Percentiles rank a stretch among this genome's conserved stretches.
Conservation (phyloP, 306 rosid species). For the Coriaria nepalensis region DNA sequence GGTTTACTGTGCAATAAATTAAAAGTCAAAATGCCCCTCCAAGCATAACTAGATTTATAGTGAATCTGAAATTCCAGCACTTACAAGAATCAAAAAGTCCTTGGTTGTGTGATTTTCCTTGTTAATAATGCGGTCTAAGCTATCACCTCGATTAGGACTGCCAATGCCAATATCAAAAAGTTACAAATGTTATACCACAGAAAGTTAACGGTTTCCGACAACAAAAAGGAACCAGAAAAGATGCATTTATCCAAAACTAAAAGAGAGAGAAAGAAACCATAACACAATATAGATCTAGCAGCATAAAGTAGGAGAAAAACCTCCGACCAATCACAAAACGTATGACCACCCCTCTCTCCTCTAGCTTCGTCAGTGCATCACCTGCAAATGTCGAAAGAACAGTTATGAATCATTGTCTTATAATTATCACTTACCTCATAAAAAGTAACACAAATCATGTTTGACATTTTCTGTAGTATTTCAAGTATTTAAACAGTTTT, state of each 20-base stretch:
- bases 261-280: constrained; percentile 16
- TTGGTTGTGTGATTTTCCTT: constrained; percentile 58
- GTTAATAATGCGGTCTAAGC: constrained; percentile 87
- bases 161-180: constrained; percentile 19
- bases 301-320: constrained; percentile 40
- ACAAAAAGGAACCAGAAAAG: no score
- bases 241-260: not conserved
- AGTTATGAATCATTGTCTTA: constrained; percentile 1
- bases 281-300: not conserved
- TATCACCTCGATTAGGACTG: constrained; percentile 92
- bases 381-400: constrained; percentile 36
- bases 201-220: constrained; percentile 11
- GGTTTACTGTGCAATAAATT: no score
- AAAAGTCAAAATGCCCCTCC: not conserved
- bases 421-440: not conserved
- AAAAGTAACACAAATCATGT: not conserved
- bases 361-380: constrained; percentile 81
- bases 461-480: not conserved
- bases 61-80: constrained; percentile 20
- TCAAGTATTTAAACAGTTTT: not conserved
- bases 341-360: constrained; percentile 85
- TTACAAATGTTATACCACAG: constrained; percentile 2
- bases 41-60: constrained; percentile 5
- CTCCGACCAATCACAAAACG: constrained; percentile 97
- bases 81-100: constrained; percentile 92